Base-by-base conservation (phyloP, 495 filamentous ascomycete genomes). In the Penicillium nucicola region DNA sequence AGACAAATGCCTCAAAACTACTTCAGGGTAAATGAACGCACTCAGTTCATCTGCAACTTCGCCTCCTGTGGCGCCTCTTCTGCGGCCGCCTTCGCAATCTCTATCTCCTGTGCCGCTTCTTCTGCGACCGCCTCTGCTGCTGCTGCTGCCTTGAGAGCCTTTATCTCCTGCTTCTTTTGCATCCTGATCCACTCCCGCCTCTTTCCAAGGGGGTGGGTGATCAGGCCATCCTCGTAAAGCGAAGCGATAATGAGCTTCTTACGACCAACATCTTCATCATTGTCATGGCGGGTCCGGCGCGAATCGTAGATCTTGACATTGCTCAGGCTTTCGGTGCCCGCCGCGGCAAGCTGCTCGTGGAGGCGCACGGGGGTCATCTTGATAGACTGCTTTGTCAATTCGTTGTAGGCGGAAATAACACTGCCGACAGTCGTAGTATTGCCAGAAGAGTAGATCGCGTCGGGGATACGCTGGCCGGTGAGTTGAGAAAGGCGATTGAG, bases 211-310 rank as follows among this genome's bases (percentile, higher is more conserved):
- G 37, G 23, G 35, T 50, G 47, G 20, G 52, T 34, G 25, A 68
- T 46, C 22, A 90, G 67, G 5, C 82, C 83, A 43, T 83, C 73
- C 54, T 78, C 73, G 60, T 79, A 69, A 35, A 95, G 77, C 70
- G 87, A 86, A 62, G 81, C 62, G 61, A 88, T 80, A 60, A 95
- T 90, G 23, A 91, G 58, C 81, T 95, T 93, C 84, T 85, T 89
- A 56, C 92, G 80, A 5, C 92, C 92, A 19, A 92, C 57, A 53
- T 80, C 79, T 64, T 80, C 84, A 67, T 95, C 89, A 65, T 82
- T 81, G 68, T 90, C 79, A 41, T 82, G 78, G 18, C 77, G 78
- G 17, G 80, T 87, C 42, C 86, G 70, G 54, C 84, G 81, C 48
- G 75, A 75, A 4, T 62, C 54, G 44, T 73, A 77, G 9, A 95